These are phyloP conservation scores for Bremia lactucae DNA, from an alignment of 352 stramenopile genomes.

Conservation along the genomic window DNA sequence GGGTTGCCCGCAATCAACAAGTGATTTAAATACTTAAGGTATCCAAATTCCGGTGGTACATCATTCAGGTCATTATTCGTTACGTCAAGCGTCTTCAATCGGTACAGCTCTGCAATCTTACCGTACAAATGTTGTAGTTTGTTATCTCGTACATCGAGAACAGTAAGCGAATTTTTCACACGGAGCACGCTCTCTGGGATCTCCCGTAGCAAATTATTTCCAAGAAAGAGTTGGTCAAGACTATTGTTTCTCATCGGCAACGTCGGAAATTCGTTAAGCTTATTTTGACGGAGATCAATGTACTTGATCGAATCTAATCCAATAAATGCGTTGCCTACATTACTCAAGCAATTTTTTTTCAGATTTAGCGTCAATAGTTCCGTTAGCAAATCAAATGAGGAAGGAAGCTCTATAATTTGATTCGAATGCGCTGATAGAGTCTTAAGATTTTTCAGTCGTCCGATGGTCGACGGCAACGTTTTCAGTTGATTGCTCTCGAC, in stretches of 20 bases:
- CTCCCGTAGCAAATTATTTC: constrained; percentile 46
- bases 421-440: constrained; percentile 56
- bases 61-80: constrained; percentile 79
- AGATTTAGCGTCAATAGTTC: constrained; percentile 50
- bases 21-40: constrained; percentile 66
- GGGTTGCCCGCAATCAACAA: constrained; percentile 70
- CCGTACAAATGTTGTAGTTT: constrained; percentile 50
- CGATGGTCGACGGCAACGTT: constrained; percentile 38
- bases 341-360: constrained; percentile 56
- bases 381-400: constrained; percentile 32
- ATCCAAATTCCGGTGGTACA: constrained; percentile 56
- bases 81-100: constrained; percentile 72
- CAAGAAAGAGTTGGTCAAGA: constrained; percentile 68
- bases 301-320: constrained; percentile 32
- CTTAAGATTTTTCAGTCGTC: constrained; percentile 35
- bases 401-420: constrained; percentile 38
- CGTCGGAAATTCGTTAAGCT: constrained; percentile 42
- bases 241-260: constrained; percentile 29
- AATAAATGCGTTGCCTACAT: constrained; percentile 25
- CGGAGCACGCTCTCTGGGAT: constrained; percentile 40
- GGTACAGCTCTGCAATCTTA: constrained; percentile 46
- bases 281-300: constrained; percentile 71
- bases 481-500: constrained; percentile 56
- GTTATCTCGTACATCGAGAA: constrained; percentile 75
- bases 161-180: constrained; percentile 54